Evolutionary conservation across 208 protist species (phyloP).

Genomic region (Leishmania gerbilli): DNA sequence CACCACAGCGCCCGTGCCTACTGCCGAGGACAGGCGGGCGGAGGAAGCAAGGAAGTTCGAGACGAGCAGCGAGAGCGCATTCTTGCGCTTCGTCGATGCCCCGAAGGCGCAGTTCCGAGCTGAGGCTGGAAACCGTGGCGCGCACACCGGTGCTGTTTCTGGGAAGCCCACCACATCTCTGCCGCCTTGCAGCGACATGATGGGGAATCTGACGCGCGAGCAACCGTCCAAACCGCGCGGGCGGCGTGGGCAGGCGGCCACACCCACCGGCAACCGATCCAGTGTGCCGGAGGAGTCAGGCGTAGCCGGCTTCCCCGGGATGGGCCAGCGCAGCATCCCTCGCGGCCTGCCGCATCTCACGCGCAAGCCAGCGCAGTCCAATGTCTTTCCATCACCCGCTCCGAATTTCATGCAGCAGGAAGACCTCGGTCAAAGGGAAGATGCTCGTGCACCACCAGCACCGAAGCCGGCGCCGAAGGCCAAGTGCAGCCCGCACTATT

Average conservation of each 20-base stretch:
- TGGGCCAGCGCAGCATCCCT: slow-evolving; percentile 34
- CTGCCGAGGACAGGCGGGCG: slow-evolving; percentile 31
- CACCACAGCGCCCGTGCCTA: not conserved
- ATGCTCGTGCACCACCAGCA: not conserved
- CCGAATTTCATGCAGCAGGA: slow-evolving; percentile 6
- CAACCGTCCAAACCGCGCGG: slow-evolving; percentile 12
- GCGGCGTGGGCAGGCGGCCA: slow-evolving; percentile 13
- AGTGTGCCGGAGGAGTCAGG: slow-evolving; percentile 13
- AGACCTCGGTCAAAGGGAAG: not conserved
- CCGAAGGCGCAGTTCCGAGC: not conserved
- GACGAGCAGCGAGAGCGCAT: slow-evolving; percentile 46
- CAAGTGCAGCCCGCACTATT: slow-evolving; percentile 7
- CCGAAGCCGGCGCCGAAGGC: not conserved
- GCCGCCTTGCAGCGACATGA: slow-evolving; percentile 21
- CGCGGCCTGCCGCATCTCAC: slow-evolving; percentile 20
- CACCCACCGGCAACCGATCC: not conserved
- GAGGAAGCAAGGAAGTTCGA: slow-evolving; percentile 60
- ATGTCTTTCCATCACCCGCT: slow-evolving; percentile 31
- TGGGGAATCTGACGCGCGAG: slow-evolving; percentile 35
- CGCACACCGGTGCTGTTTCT: not conserved
- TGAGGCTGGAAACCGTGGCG: not conserved
- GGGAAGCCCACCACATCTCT: not conserved
- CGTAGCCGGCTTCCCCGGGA: slow-evolving; percentile 44
- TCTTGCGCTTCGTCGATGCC: slow-evolving; percentile 74
- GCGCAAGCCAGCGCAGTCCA: slow-evolving; percentile 30